A percentile compares a stretch with the other conserved stretches of the same genome.
These are phyloP conservation scores for Venturia carpophila DNA, from an alignment of 2,329 filamentous ascomycete species.

Conservation along the genomic window DNA sequence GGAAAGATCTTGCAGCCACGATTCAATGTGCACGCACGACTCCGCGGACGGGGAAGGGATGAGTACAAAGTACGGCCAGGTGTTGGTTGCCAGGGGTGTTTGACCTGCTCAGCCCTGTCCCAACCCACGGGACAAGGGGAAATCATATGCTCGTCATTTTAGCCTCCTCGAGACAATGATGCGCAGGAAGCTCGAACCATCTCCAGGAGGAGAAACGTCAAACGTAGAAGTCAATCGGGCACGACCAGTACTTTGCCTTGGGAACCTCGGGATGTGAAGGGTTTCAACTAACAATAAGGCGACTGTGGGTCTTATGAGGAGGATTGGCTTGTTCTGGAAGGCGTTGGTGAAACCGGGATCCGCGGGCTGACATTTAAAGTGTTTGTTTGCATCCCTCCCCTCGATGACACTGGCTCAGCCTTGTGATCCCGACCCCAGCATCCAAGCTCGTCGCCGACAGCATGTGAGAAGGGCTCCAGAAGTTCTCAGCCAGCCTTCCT, in stretches of 20 bases:
- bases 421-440: conserved; percentile 5
- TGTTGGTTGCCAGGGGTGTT: background rate
- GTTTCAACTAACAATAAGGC: too few relatives aligned
- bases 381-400: too few relatives aligned
- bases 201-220: background rate
- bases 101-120: background rate
- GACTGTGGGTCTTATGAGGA: background rate
- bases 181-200: background rate
- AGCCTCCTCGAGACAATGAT: background rate
- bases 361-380: too few relatives aligned
- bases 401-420: conserved; percentile 5
- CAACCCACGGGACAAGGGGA: background rate
- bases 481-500: background rate
- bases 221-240: background rate
- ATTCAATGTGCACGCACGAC: background rate
- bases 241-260: background rate
- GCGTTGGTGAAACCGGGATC: background rate
- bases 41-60: background rate
- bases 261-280: background rate
- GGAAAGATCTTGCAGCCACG: background rate
- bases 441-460: background rate
- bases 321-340: background rate
- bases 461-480: background rate
- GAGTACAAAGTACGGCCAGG: conserved; percentile 1
- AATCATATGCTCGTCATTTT: conserved; percentile 15